Base-by-base conservation (phyloP, 495 filamentous ascomycete genomes). In the Aspergillus sclerotiicarbonarius region DNA sequence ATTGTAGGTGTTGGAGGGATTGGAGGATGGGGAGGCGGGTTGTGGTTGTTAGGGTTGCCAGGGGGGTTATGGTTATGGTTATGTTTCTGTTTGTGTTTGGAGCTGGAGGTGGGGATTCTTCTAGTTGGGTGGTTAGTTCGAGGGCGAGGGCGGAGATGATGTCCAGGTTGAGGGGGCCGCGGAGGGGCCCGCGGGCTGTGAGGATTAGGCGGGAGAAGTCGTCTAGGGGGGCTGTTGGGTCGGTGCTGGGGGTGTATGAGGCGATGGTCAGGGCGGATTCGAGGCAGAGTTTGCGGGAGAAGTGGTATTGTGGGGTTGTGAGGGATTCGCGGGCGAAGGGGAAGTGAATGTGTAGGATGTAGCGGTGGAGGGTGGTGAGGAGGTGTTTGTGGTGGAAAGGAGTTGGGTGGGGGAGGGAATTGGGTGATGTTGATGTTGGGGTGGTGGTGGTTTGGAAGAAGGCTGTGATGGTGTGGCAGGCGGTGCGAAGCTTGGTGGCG, bases 211-310 rank as follows among this genome's bases (percentile, higher is more conserved):
- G 51, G 19, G 50, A 57, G 45, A 65, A 43, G 30, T 64, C 62
- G 20, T 62, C 62, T 2, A 54, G 16, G 2, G 19, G 15, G n/a
- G 44, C 15, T 8, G 18, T 20, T 8, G 58, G 50, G 1, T 59
- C 56, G 2, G 63, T 57, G 30, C 53, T 56, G 13, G 63, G 41
- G 37, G 19, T 44, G 13, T 67, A 65, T 4, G 64, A 62, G 5
- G 64, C 62, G 41, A 70, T 63, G 1, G 48, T 52, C n/a, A 67
- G 50, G 9, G 59, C 62, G 7, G 60, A 61, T 19, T 83, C 79
- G 1, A 84, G 59, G 41, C 66, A 69, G n/a, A 70, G 65, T 58
- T 78, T 82, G 15, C 70, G 74, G 6, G 80, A 81, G 55, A 74
- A 78, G 63, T 78, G 73, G 64, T 71, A 82, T 30, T 71, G 49